These are phyloP conservation scores for Lachnellula hyalina DNA, from an alignment of 2,329 filamentous ascomycete species.

Conservation along the genomic window DNA sequence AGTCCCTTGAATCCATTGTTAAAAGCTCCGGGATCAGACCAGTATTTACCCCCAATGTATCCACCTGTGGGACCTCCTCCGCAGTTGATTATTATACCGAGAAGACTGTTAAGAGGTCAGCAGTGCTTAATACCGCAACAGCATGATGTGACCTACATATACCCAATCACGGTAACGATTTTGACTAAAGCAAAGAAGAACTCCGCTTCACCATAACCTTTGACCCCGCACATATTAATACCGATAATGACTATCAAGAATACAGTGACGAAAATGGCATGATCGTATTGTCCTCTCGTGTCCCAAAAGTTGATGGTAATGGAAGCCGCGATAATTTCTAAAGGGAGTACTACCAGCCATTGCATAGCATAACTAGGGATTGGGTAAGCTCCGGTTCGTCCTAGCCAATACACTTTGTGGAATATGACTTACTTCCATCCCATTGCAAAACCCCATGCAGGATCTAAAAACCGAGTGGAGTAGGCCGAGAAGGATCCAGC, in stretches of 20 bases:
- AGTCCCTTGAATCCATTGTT: conserved; percentile 80
- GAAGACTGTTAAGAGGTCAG: conserved; percentile 48
- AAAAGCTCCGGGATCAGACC: conserved; percentile 77
- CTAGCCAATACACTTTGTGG: not conserved
- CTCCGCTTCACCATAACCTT: conserved; percentile 84
- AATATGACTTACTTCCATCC: conserved; percentile 52
- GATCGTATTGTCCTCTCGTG: conserved; percentile 44
- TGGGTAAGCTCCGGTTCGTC: conserved; percentile 3
- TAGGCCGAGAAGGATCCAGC: conserved; percentile 90
- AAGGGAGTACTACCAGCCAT: conserved; percentile 77
- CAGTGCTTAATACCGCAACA: not conserved
- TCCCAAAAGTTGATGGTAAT: conserved; percentile 83
- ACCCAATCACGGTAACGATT: conserved; percentile 77
- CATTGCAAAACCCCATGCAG: conserved; percentile 93
- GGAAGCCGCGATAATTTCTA: conserved; percentile 83
- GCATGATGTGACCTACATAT: conserved; percentile 57
- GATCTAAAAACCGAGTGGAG: conserved; percentile 87
- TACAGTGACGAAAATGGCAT: conserved; percentile 74
- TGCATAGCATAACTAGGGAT: conserved; percentile 68
- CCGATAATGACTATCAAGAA: conserved; percentile 70
- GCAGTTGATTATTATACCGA: conserved; percentile 80
- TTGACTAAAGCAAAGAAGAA: conserved; percentile 86
- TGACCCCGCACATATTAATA: conserved; percentile 86
- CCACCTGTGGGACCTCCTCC: conserved; percentile 68
- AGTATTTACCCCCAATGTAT: conserved; percentile 77